Base-by-base conservation (phyloP, 306 rosid genomes). In the Quercus ilex region DNA sequence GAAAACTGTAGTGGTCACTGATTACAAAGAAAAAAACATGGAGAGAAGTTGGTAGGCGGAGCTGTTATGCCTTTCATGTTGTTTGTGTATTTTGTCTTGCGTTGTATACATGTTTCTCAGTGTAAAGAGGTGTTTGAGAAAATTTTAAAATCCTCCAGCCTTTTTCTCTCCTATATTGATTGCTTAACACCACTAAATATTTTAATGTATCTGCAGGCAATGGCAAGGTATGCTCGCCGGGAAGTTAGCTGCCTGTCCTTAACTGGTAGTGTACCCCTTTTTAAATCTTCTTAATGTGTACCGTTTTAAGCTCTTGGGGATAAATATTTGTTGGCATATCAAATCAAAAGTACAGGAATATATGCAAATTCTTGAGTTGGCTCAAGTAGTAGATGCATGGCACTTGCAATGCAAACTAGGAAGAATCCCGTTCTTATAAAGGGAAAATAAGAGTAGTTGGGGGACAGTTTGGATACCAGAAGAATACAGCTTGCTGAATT, bases 171-270 rank as follows among this genome's bases (percentile, higher is more conserved):
- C 55, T 80, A 67, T 71, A 33, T 62, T 57, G 55, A 71, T 60
- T 64, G 56, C 43, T 43, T 23, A 58, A 20, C 58, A 69, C 74
- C 41, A 52, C 83, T 62, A 70, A 83, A 77, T 53, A 46, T 62
- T 80, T 43, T 62, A 53, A 51, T 56, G 58, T 70, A 73, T 76
- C 51, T 82, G 76, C 80, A 95, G 99, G 98, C 98, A 20, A 77
- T 95, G 94, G 91, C 96, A 58, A 90, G 98, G 83, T 95, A 95
- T 80, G 88, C 88, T 83, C 92, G 88, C 21, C 90, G 89, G 43
- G 94, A 91, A 95, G 90, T 79, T 83, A 83, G 87, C 81, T 95
- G 98, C 81, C 80, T 95, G 85, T 91, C 97, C 53, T 85, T 93
- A 79, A 93, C 99, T 75, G 98, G 99, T 91, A 87, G 69, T 68